Conservation (phyloP, 352 stramenopile genomes). For the Phytophthora foliorum region DNA sequence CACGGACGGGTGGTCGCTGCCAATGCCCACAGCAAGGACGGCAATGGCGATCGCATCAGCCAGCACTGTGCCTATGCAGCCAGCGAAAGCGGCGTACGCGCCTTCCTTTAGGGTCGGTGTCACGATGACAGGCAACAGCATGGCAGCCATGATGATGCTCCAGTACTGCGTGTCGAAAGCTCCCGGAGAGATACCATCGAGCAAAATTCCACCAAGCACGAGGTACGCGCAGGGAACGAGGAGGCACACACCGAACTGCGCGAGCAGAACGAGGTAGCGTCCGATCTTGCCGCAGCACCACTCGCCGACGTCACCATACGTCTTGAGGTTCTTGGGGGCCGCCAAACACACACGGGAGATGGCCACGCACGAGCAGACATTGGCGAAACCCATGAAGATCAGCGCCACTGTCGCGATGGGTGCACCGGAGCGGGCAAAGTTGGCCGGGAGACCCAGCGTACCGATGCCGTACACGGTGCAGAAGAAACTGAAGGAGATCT, state of each 20-base stretch:
- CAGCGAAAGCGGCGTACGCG: conserved; percentile 48
- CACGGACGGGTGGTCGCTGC: conserved; percentile 42
- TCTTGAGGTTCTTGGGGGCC: conserved; percentile 54
- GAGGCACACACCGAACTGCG: conserved; percentile 54
- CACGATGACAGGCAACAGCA: conserved; percentile 55
- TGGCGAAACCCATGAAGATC: conserved; percentile 70
- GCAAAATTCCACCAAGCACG: conserved; percentile 54
- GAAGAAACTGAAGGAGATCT: conserved; percentile 74
- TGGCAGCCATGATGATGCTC: conserved; percentile 56
- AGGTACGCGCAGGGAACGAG: conserved; percentile 59
- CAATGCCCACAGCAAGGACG: conserved; percentile 47
- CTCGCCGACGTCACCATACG: conserved; percentile 60
- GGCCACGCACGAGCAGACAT: conserved; percentile 60
- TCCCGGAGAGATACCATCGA: conserved; percentile 50
- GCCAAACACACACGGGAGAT: conserved; percentile 58
- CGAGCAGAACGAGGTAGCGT: conserved; percentile 50
- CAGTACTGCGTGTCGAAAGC: conserved; percentile 47
- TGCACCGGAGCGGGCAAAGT: conserved; percentile 67
- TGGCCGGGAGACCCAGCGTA: conserved; percentile 70
- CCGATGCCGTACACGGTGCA: conserved; percentile 77
- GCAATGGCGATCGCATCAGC: conserved; percentile 52
- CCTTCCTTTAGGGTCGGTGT: conserved; percentile 61
- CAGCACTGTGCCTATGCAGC: conserved; percentile 52
- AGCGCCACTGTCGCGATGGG: conserved; percentile 56
- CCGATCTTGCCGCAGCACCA: conserved; percentile 49